Conservation (phyloP, 1,284 basidiomycete species). For the Apiotrichum laibachii region DNA sequence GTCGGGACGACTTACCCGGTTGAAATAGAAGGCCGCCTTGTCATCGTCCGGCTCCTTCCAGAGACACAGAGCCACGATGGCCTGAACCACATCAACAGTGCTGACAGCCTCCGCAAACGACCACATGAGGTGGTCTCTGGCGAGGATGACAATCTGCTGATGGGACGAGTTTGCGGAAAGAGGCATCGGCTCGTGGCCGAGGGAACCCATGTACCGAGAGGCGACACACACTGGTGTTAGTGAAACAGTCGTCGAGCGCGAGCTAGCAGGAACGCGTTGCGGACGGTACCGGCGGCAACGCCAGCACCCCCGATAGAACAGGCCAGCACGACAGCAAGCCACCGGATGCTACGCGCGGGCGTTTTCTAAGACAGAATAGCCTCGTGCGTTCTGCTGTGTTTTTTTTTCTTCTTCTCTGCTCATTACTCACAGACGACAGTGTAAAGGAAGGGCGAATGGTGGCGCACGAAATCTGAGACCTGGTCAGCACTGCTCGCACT, state of each 20-base stretch:
- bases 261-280: neutral
- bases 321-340: no score
- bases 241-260: neutral
- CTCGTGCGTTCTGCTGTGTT: no score
- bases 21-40: constrained; percentile 40
- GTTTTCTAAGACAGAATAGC: no score
- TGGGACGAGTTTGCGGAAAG: constrained; percentile 32
- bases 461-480: constrained; percentile 29
- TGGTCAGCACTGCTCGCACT: neutral
- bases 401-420: no score
- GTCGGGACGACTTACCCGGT: constrained; percentile 34
- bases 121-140: constrained; percentile 37
- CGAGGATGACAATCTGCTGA: constrained; percentile 35
- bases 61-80: constrained; percentile 30
- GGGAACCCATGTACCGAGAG: constrained; percentile 29
- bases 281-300: neutral
- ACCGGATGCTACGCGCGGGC: no score
- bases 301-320: neutral
- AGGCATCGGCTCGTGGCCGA: constrained; percentile 20
- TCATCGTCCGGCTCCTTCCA: constrained; percentile 45
- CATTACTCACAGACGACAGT: constrained; percentile 33
- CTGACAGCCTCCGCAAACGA: constrained; percentile 34
- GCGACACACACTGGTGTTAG: constrained; percentile 28
- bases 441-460: constrained; percentile 34
- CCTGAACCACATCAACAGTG: constrained; percentile 34